phyloP scores from a whole-genome alignment of 176 grass and related monocot species.

The Rhipidocladum racemiflorum region DNA sequence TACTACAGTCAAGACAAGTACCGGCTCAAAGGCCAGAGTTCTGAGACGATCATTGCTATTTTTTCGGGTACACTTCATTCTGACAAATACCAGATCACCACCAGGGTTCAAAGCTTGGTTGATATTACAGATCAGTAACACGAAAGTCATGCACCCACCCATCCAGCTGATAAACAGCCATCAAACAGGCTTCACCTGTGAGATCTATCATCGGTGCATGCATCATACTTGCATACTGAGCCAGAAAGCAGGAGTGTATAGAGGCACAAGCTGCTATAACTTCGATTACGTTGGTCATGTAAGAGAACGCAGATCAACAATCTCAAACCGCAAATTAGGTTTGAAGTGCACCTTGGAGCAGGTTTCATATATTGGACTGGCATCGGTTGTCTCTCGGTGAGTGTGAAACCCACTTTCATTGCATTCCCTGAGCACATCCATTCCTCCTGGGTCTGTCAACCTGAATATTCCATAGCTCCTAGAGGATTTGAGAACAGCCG shows the following conservation, averaged over 20 bases:
- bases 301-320: conserved; percentile 75
- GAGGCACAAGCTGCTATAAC: not conserved
- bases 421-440: conserved; percentile 63
- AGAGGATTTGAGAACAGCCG: conserved; percentile 24
- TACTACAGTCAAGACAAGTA: not conserved
- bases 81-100: not conserved
- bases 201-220: not conserved
- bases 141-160: not conserved
- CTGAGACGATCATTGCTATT: not conserved
- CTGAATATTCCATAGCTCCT: conserved; percentile 96
- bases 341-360: conserved; percentile 77
- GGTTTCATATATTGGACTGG: conserved; percentile 59
- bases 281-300: conserved; percentile 17
- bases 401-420: conserved; percentile 72
- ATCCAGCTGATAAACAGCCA: not conserved
- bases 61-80: conserved; percentile 1
- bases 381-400: conserved; percentile 52
- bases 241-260: not conserved
- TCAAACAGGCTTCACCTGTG: not conserved
- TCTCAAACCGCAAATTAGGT: conserved; percentile 85
- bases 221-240: not conserved
- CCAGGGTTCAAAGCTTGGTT: not conserved
- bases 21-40: not conserved
- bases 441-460: conserved; percentile 77
- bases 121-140: conserved; percentile 12